phyloP scores from a whole-genome alignment of 495 filamentous ascomycete species.

The Tuber indicum region DNA sequence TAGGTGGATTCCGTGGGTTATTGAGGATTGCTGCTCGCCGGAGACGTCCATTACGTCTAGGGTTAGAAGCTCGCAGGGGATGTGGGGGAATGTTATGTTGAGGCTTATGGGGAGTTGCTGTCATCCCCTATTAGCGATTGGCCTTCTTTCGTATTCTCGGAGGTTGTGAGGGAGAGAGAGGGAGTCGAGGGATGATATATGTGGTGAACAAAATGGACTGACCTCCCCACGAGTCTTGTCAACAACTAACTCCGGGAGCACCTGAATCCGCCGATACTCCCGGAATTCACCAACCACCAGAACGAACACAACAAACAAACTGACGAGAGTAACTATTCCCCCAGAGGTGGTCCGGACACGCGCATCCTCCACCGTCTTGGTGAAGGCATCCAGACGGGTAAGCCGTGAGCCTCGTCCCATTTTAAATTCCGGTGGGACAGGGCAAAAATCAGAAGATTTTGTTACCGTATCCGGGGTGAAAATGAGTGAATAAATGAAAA shows the following conservation, averaged over 20 bases:
- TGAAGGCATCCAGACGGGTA: constrained; percentile 93
- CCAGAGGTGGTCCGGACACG: constrained; percentile 94
- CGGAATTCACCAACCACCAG: constrained; percentile 92
- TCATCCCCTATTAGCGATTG: constrained; percentile 5
- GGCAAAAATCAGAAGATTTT: constrained; percentile 2
- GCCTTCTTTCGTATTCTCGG: not conserved
- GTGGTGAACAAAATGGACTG: constrained; percentile 39
- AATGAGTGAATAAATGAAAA: constrained; percentile 6
- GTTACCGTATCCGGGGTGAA: constrained; percentile 8
- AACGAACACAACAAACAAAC: constrained; percentile 76
- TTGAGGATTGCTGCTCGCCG: constrained; percentile 88
- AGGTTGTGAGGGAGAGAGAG: not conserved
- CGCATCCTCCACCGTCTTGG: constrained; percentile 97
- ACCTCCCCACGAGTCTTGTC: constrained; percentile 84
- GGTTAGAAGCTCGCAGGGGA: constrained; percentile 92
- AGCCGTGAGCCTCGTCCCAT: constrained; percentile 61
- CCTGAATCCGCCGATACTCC: constrained; percentile 79
- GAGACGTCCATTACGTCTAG: constrained; percentile 99
- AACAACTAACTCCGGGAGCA: constrained; percentile 87
- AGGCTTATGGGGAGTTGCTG: constrained; percentile 97
- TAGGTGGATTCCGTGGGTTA: constrained; percentile 85
- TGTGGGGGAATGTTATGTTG: constrained; percentile 90
- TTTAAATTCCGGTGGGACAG: constrained; percentile 9
- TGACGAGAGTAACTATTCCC: constrained; percentile 87
- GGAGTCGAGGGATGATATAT: constrained; percentile 13